Percentiles rank a stretch among this genome's conserved stretches.
Evolutionary conservation across 2,329 filamentous ascomycete species (phyloP).

Genomic region (Penicillium sp.): DNA sequence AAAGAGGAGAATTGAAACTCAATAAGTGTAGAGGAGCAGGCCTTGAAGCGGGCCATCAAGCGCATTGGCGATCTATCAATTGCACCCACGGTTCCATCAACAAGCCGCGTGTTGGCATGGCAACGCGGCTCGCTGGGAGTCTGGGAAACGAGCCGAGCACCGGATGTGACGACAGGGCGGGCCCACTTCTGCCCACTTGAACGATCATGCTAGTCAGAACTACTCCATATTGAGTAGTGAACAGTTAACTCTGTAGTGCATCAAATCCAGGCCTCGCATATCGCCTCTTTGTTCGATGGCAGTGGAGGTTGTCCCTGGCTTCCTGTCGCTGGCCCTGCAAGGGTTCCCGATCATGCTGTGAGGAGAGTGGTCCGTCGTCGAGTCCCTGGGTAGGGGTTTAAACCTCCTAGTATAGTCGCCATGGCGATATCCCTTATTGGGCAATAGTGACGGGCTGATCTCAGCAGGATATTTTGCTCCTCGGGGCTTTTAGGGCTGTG

Average conservation of each 20-base stretch:
- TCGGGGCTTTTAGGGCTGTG: not conserved
- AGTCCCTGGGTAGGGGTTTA: conserved; percentile 6
- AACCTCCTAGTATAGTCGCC: conserved; percentile 20
- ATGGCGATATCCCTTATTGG: conserved; percentile 20
- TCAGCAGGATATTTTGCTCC: conserved; percentile 14
- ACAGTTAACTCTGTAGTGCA: not conserved
- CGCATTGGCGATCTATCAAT: conserved; percentile 37
- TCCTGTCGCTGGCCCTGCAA: conserved; percentile 21
- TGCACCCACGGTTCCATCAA: conserved; percentile 41
- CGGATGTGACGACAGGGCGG: conserved; percentile 14
- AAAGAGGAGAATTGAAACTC: conserved; percentile 27
- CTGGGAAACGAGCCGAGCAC: conserved; percentile 33
- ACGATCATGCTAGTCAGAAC: conserved; percentile 3
- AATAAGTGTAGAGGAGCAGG: conserved; percentile 30
- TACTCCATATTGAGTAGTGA: too few species aligned
- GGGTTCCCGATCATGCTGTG: conserved; percentile 15
- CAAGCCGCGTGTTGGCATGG: conserved; percentile 43
- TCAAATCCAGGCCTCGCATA: conserved; percentile 18
- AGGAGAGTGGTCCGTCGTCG: conserved; percentile 12
- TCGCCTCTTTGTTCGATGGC: conserved; percentile 1
- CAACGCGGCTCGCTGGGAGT: conserved; percentile 36
- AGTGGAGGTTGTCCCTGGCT: conserved; percentile 10
- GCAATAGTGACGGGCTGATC: conserved; percentile 17
- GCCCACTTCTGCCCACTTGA: conserved; percentile 21
- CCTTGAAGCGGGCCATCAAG: conserved; percentile 32